Evolutionary conservation across 2,329 filamentous ascomycete species (phyloP).

Genomic region (Hypoxylon sp.): DNA sequence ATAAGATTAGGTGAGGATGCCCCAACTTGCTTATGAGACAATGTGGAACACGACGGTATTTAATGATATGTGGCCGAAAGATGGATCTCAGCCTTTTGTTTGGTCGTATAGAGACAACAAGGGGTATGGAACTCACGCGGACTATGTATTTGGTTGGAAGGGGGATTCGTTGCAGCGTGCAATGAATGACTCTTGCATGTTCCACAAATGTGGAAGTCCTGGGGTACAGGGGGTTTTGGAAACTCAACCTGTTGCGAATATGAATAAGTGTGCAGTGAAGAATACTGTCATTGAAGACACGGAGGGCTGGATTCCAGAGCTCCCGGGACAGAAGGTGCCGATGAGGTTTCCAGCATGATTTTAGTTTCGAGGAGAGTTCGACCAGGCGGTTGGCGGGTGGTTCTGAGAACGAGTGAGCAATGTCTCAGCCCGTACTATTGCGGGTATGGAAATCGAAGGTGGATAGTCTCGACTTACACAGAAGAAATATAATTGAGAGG

Average conservation of each 20-base stretch:
- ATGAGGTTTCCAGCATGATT: conserved; percentile 6
- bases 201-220: conserved; percentile 52
- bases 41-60: conserved; percentile 58
- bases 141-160: conserved; percentile 55
- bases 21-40: conserved; percentile 58
- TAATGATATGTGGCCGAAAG: conserved; percentile 52
- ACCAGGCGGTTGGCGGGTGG: too few relatives aligned
- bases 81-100: conserved; percentile 48
- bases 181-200: conserved; percentile 54
- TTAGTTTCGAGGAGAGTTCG: not conserved
- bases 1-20: conserved; percentile 50
- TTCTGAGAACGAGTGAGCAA: too few relatives aligned
- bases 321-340: conserved; percentile 25
- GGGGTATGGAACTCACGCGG: conserved; percentile 54
- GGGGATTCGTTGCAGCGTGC: conserved; percentile 48
- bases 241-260: conserved; percentile 52
- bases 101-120: conserved; percentile 46
- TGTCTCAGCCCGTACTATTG: too few relatives aligned
- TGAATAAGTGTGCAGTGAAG: conserved; percentile 53
- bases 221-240: conserved; percentile 47
- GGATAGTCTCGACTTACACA: too few relatives aligned
- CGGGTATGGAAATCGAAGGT: too few relatives aligned
- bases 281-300: conserved; percentile 51
- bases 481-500: too few relatives aligned
- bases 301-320: conserved; percentile 45